Conservation (phyloP, 2,329 filamentous ascomycete genomes). For the Diplodia corticola region DNA sequence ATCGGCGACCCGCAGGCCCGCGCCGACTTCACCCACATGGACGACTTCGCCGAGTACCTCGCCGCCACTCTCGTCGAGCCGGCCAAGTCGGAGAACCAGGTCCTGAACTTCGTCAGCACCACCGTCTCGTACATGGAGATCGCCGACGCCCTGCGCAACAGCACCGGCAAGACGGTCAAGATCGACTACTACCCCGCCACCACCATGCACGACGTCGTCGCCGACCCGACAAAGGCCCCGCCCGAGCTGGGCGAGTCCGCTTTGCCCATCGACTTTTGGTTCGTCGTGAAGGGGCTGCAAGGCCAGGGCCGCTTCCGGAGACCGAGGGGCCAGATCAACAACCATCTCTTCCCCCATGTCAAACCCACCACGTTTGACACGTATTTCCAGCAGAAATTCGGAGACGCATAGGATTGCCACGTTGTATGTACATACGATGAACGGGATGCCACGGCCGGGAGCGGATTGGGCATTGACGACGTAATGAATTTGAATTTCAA, state of each 20-base stretch:
- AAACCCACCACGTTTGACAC: slow-evolving; percentile 7
- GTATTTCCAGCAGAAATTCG: slow-evolving; percentile 16
- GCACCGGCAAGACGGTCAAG: slow-evolving; percentile 27
- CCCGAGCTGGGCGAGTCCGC: slow-evolving; percentile 25
- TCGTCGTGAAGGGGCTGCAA: slow-evolving; percentile 30
- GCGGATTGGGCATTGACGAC: background rate
- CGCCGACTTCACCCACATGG: slow-evolving; percentile 31
- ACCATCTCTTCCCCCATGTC: slow-evolving; percentile 26
- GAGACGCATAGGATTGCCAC: background rate
- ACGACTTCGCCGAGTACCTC: slow-evolving; percentile 32
- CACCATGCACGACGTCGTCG: slow-evolving; percentile 27
- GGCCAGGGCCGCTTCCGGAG: slow-evolving; percentile 28
- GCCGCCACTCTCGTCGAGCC: slow-evolving; percentile 31
- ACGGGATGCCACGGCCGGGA: background rate
- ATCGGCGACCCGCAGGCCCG: slow-evolving; percentile 30
- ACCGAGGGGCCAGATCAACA: slow-evolving; percentile 28
- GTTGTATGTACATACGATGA: background rate
- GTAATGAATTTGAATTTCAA: background rate
- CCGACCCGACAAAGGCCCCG: slow-evolving; percentile 22
- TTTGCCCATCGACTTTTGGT: slow-evolving; percentile 32
- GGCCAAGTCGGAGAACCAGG: slow-evolving; percentile 28
- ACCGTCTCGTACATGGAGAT: slow-evolving; percentile 30
- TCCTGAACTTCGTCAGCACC: slow-evolving; percentile 31
- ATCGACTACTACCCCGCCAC: slow-evolving; percentile 22
- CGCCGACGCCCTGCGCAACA: slow-evolving; percentile 26